These are phyloP conservation scores for Kwoniella dejecticola DNA, from an alignment of 768 basidiomycete genomes.

Conservation along the genomic window DNA sequence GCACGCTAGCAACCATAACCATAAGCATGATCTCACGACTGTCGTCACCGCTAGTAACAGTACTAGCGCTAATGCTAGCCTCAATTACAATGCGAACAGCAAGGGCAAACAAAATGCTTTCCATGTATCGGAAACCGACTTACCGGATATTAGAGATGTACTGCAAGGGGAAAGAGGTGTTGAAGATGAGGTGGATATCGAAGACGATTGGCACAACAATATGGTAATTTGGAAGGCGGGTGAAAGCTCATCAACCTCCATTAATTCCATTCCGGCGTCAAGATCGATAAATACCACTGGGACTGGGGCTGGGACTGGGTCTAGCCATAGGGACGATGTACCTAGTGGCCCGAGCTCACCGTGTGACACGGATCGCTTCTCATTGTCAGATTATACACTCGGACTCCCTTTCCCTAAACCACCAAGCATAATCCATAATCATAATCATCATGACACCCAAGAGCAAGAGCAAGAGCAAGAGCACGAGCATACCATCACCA, in stretches of 20 bases:
- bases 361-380: constrained; percentile 23
- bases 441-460: neutral
- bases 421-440: constrained; percentile 7
- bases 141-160: constrained; percentile 1
- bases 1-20: neutral
- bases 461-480: neutral
- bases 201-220: constrained; percentile 12
- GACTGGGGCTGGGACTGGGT: no score
- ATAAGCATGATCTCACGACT: neutral
- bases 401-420: constrained; percentile 20
- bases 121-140: constrained; percentile 1
- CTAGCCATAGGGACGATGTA: constrained; percentile 8
- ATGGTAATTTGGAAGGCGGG: constrained; percentile 11
- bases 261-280: no score
- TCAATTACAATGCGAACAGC: neutral
- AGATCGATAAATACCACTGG: neutral
- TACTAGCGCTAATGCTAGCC: neutral
- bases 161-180: neutral
- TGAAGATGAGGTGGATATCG: neutral
- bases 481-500: constrained; percentile 11
- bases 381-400: constrained; percentile 7
- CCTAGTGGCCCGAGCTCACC: constrained; percentile 27
- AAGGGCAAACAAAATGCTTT: neutral
- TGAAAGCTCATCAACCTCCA: neutral
- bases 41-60: neutral